phyloP scores from a whole-genome alignment of 345 rosid genomes.

The Aethionema arabicum region DNA sequence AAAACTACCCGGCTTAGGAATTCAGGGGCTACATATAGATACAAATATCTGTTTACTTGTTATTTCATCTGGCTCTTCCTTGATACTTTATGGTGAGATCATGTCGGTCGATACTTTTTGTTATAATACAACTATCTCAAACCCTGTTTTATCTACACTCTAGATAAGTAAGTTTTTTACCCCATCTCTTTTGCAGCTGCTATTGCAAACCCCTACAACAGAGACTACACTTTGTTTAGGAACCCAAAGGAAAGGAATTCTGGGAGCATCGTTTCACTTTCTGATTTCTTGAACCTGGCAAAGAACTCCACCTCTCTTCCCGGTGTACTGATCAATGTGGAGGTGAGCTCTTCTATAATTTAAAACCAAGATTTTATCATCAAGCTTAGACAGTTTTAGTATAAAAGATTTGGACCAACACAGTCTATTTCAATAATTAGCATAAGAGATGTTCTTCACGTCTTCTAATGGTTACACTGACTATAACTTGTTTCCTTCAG shows the following conservation, averaged over 20 bases:
- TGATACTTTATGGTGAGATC: not conserved
- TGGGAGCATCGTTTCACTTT: conserved; percentile 54
- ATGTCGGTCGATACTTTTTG: not conserved
- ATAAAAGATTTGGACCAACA: too few relatives aligned
- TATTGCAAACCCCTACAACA: conserved; percentile 52
- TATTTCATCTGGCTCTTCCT: not conserved
- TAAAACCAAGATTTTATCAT: not conserved
- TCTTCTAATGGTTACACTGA: conserved; percentile 11
- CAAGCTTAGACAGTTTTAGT: not conserved
- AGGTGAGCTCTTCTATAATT: conserved; percentile 45
- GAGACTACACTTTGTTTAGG: conserved; percentile 42
- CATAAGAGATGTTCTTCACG: not conserved
- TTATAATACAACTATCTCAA: conserved; percentile 4
- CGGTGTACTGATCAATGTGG: conserved; percentile 77
- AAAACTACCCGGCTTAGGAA: not conserved
- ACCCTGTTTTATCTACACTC: not conserved
- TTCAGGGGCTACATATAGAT: conserved; percentile 8
- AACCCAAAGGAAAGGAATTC: conserved; percentile 54
- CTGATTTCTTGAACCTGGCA: conserved; percentile 66
- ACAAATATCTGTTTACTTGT: not conserved
- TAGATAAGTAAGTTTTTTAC: not conserved
- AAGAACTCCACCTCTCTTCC: conserved; percentile 55
- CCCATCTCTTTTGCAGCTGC: conserved; percentile 49
- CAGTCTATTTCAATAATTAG: not conserved
- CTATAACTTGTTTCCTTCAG: conserved; percentile 47